Percentiles rank a stretch among this genome's conserved stretches.
Evolutionary conservation across 345 rosid genomes (phyloP).

Genomic region (Draba incana): DNA sequence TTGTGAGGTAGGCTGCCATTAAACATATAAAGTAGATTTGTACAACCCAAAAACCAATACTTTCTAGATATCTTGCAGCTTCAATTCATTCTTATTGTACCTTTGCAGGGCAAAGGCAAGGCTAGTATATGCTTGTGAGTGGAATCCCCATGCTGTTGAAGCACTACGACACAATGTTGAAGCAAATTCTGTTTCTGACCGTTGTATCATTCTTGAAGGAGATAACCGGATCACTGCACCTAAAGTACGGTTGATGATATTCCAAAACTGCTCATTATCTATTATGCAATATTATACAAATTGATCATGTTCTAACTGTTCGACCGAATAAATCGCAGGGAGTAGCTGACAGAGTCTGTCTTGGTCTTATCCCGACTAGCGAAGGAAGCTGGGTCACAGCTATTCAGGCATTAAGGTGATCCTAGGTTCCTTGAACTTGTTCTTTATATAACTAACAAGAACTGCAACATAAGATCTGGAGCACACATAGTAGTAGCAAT

Average conservation of each 20-base stretch:
- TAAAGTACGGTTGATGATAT: constrained; percentile 50
- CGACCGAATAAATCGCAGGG: constrained; percentile 45
- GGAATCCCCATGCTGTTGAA: constrained; percentile 90
- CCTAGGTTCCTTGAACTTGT: constrained; percentile 17
- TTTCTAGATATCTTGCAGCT: constrained; percentile 6
- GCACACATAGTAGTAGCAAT: neutral
- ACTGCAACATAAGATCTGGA: neutral
- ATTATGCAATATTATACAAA: neutral
- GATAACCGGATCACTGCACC: constrained; percentile 79
- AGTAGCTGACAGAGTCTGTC: constrained; percentile 87
- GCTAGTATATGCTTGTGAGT: constrained; percentile 89
- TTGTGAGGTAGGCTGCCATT: constrained; percentile 71
- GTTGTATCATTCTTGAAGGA: constrained; percentile 81
- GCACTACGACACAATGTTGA: constrained; percentile 72
- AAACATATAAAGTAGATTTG: constrained; percentile 6
- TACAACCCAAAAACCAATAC: neutral
- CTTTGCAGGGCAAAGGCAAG: constrained; percentile 80
- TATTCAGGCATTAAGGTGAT: constrained; percentile 79
- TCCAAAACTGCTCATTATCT: constrained; percentile 18
- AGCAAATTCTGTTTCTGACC: constrained; percentile 74
- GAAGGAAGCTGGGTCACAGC: constrained; percentile 92
- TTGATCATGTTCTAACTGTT: constrained; percentile 2
- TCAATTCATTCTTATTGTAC: constrained; percentile 17
- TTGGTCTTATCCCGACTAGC: constrained; percentile 91
- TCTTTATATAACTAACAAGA: constrained; percentile 1